phyloP scores from a whole-genome alignment of 495 filamentous ascomycete genomes.

The Penicillium subrubescens region DNA sequence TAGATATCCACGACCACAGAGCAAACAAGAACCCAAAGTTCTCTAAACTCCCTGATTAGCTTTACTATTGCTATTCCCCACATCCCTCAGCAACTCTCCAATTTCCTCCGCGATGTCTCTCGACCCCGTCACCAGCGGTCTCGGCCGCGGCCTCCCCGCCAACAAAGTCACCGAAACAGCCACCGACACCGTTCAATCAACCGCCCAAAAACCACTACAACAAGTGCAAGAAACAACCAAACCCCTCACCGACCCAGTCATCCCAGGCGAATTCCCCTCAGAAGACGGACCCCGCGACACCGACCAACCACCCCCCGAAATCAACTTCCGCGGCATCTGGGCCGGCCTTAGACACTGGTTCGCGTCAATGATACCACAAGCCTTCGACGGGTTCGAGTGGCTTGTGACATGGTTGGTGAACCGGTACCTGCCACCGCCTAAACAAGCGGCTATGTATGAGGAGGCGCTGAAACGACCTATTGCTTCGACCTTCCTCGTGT shows the following conservation, averaged over 20 bases:
- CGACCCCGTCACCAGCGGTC: conserved; percentile 28
- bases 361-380: conserved; percentile 20
- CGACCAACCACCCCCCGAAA: conserved; percentile 20
- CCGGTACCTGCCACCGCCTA: conserved; percentile 32
- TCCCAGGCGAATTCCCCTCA: conserved; percentile 38
- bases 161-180: conserved; percentile 21
- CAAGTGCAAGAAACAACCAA: conserved; percentile 24
- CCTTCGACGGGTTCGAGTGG: conserved; percentile 36
- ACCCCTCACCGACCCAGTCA: conserved; percentile 22
- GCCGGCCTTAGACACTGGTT: conserved; percentile 18
- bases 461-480: conserved; percentile 34
- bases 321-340: conserved; percentile 25
- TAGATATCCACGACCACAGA: neutral
- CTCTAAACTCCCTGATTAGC: neutral
- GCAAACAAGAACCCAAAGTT: neutral
- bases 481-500: conserved; percentile 38
- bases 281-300: conserved; percentile 27
- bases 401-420: conserved; percentile 28
- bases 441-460: conserved; percentile 35
- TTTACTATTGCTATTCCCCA: neutral
- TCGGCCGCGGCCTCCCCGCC: conserved; percentile 23
- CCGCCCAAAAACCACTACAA: conserved; percentile 21
- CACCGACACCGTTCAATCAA: conserved; percentile 21
- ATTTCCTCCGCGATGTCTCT: conserved; percentile 27
- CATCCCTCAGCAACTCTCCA: neutral